Conservation (phyloP, 2,329 filamentous ascomycete genomes). For the Gaeumannomyces tritici region DNA sequence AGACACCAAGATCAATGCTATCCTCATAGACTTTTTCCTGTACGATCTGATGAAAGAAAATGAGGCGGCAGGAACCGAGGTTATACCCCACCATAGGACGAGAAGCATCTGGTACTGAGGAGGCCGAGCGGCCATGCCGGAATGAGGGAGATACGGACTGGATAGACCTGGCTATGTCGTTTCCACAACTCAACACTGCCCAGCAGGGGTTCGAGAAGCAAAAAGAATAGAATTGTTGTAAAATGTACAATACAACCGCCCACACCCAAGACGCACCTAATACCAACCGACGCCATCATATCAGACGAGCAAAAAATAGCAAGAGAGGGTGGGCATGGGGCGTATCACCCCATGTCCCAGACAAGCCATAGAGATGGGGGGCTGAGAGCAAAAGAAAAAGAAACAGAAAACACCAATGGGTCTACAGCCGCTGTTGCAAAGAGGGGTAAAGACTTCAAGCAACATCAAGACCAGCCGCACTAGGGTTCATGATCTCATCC, state of each 20-base stretch:
- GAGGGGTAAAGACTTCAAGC: background rate
- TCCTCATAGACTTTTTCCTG: conserved; percentile 93
- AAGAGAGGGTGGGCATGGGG: background rate
- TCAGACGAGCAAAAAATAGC: background rate
- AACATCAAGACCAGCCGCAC: conserved; percentile 24
- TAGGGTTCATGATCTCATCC: conserved; percentile 53
- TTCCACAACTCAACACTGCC: background rate
- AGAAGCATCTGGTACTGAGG: conserved; percentile 86
- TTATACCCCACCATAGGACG: conserved; percentile 76
- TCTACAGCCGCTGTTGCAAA: background rate
- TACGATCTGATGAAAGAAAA: conserved; percentile 90
- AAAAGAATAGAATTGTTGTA: background rate
- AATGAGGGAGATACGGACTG: background rate
- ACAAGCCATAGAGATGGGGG: too few species aligned
- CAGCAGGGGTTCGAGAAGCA: too few species aligned
- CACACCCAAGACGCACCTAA: background rate
- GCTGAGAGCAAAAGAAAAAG: background rate
- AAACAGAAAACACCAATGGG: background rate
- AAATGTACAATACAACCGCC: background rate
- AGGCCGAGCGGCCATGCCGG: background rate
- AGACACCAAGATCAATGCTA: conserved; percentile 67
- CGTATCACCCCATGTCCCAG: background rate
- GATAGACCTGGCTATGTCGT: background rate
- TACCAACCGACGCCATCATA: background rate
- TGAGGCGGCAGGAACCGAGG: conserved; percentile 52